These are phyloP conservation scores for Coemansia sp. DNA, from an alignment of 192 early-diverging fungal genomes.

Conservation along the genomic window DNA sequence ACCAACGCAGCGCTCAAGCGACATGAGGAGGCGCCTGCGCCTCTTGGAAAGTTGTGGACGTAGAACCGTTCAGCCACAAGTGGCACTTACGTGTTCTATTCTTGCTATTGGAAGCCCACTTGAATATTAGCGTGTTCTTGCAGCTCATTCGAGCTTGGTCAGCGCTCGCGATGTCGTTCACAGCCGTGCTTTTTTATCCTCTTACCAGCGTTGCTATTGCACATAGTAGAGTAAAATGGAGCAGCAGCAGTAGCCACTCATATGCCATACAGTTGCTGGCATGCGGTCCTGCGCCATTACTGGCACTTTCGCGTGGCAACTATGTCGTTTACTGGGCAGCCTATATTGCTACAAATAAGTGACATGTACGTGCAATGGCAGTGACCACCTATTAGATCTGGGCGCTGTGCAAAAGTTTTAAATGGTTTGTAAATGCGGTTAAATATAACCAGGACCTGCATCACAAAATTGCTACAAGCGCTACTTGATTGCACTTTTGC, in stretches of 20 bases:
- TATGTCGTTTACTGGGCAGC: not conserved
- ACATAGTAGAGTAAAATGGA: not conserved
- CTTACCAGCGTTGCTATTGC: not conserved
- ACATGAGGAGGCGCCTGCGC: slow-evolving; percentile 26
- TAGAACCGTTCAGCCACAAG: not conserved
- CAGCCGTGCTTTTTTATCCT: no score
- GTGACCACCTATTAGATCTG: not conserved
- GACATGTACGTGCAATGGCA: slow-evolving; percentile 2
- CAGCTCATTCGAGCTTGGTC: not conserved
- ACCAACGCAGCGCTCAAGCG: slow-evolving; percentile 26
- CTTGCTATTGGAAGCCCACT: not conserved
- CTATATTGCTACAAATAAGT: slow-evolving; percentile 3
- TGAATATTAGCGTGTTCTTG: not conserved
- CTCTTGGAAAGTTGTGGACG: slow-evolving; percentile 39
- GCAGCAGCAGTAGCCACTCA: slow-evolving; percentile 4
- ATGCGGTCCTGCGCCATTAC: slow-evolving; percentile 7
- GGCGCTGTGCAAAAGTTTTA: not conserved
- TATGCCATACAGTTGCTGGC: not conserved
- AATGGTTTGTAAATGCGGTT: not conserved
- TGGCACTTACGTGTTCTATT: not conserved
- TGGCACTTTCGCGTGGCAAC: not conserved
- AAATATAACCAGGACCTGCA: slow-evolving; percentile 1
- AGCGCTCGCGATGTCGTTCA: no score
- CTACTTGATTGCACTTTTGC: not conserved
- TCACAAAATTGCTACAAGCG: not conserved